phyloP scores from a whole-genome alignment of 2,329 filamentous ascomycete genomes.

The Fusarium odoratissimum region DNA sequence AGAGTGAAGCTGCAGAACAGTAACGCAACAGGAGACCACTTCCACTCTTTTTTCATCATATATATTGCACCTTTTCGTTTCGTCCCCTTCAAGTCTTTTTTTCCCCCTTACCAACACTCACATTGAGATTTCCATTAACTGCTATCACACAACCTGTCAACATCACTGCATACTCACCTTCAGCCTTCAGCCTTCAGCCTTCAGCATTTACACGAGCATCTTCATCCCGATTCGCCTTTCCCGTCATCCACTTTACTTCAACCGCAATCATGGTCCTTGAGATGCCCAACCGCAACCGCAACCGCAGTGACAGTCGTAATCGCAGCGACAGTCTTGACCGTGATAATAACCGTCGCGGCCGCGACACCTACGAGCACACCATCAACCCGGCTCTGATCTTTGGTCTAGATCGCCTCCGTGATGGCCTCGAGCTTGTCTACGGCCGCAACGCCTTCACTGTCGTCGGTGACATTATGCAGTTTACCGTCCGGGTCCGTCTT shows the following conservation, averaged over 20 bases:
- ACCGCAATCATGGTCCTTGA: background rate
- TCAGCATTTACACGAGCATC: background rate
- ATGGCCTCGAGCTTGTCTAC: background rate
- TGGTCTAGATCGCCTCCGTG: background rate
- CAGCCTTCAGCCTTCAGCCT: background rate
- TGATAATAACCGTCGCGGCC: background rate
- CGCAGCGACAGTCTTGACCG: background rate
- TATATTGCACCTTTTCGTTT: background rate
- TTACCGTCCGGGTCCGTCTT: background rate
- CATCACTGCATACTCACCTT: background rate
- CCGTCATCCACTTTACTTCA: too few relatives aligned
- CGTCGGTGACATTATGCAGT: conserved; percentile 17
- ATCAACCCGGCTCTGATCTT: background rate
- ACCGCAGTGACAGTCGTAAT: background rate
- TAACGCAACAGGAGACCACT: background rate
- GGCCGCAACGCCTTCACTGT: conserved; percentile 12
- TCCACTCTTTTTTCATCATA: background rate
- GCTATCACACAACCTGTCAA: background rate
- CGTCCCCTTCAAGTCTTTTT: fast-evolving
- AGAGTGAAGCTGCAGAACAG: background rate
- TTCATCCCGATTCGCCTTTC: background rate
- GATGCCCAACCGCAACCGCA: too few relatives aligned
- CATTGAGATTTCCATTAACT: background rate
- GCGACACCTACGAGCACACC: background rate
- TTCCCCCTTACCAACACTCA: background rate